Evolutionary conservation across 257 asterid species (phyloP).

Genomic region (Fraxinus quadrangulata): DNA sequence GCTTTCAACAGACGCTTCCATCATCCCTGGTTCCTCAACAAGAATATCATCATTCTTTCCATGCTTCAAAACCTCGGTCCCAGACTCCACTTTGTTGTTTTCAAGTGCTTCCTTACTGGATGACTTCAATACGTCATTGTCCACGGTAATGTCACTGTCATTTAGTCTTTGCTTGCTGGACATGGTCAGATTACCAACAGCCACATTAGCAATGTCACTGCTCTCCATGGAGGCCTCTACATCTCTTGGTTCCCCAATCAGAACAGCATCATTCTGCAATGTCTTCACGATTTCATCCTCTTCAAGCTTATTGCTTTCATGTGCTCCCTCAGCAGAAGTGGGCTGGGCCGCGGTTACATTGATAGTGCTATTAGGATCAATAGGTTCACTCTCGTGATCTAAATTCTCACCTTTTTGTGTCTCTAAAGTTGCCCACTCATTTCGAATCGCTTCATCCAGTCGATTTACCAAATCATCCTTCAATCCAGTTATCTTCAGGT

Average conservation of each 20-base stretch:
- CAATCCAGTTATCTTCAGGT: constrained; percentile 34
- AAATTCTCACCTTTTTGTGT: constrained; percentile 10
- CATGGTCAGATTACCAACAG: background rate
- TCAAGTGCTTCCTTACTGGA: background rate
- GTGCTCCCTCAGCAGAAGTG: background rate
- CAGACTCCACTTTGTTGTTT: constrained; percentile 12
- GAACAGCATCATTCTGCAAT: background rate
- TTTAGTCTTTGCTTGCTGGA: background rate
- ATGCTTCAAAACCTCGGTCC: constrained; percentile 12
- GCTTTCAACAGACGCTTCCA: constrained; percentile 18
- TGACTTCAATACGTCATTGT: constrained; percentile 3
- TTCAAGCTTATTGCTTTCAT: constrained; percentile 16
- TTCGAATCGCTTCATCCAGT: constrained; percentile 37
- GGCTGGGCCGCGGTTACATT: background rate
- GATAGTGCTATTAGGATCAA: background rate
- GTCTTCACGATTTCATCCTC: background rate
- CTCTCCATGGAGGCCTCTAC: constrained; percentile 3
- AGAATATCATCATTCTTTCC: constrained; percentile 7
- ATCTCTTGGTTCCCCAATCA: constrained; percentile 16
- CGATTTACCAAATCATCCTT: constrained; percentile 46
- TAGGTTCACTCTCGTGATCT: constrained; percentile 16
- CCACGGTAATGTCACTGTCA: background rate
- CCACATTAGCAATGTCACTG: background rate
- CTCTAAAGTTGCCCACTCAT: constrained; percentile 27
- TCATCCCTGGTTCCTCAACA: constrained; percentile 5